Conservation (phyloP, 208 protist species). For the Wallacemonas sp. region DNA sequence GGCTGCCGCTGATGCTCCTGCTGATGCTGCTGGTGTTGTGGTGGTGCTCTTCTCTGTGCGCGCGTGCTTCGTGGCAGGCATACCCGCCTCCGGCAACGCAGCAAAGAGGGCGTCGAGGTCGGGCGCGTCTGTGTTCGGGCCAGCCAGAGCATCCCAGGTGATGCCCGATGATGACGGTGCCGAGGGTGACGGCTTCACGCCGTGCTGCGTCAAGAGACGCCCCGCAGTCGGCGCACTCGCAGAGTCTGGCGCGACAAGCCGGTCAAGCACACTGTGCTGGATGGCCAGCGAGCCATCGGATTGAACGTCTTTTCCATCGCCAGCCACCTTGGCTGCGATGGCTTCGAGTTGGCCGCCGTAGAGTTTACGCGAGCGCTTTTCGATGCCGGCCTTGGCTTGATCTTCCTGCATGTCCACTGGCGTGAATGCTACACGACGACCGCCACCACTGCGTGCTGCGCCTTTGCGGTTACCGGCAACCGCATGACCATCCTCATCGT, state of each 20-base stretch:
- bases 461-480: neutral
- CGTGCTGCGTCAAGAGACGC: no score
- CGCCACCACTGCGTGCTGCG: neutral
- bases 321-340: neutral
- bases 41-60: neutral
- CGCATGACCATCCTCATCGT: conserved; percentile 11
- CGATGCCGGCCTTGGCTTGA: conserved; percentile 61
- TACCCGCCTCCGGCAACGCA: conserved; percentile 28
- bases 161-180: neutral
- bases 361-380: conserved; percentile 59
- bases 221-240: no score
- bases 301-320: neutral
- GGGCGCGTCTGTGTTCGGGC: conserved; percentile 13
- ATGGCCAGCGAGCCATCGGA: conserved; percentile 1
- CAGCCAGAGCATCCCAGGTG: conserved; percentile 22
- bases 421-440: conserved; percentile 29
- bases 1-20: no score
- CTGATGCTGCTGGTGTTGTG: conserved; percentile 20
- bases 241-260: no score
- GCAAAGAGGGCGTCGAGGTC: conserved; percentile 47
- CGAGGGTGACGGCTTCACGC: no score
- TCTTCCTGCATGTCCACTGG: conserved; percentile 74
- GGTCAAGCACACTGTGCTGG: conserved; percentile 16
- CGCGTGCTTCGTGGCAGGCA: neutral
- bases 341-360: conserved; percentile 4